Base-by-base conservation (phyloP, 371 early-diverging fungal species). In the Lichtheimia hyalospora region DNA sequence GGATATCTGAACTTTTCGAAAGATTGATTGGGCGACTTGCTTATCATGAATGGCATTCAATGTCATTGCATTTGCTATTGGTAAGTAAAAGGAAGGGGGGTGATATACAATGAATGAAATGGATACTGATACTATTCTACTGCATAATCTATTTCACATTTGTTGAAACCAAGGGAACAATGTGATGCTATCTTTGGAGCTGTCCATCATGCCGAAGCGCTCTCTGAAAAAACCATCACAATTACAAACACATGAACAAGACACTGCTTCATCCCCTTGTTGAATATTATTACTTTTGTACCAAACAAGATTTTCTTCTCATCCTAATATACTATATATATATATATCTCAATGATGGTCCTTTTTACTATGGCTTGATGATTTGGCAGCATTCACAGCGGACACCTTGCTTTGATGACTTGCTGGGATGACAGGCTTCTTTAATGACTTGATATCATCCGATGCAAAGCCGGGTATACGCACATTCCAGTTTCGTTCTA, bases 401-500 rank as follows among this genome's bases (percentile, higher is more conserved):
- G 80, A 79, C 16, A 91, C 67, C 63, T 82, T 88, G 49, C 85
- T 75, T 58, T 87, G 88, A 68, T 92, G 90, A 15, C 78, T 67
- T 23, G 83, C 64, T 23, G 89, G 82, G 23, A 88, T 80, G 1
- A 73, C 73, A 5, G 89, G 70, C 62, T 92, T 92, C 46, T 89
- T 76, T 24, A 90, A 81, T 12, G 91, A 85, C 54, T 91, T 68
- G 54, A 91, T 89, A 66, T 91, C 91, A 64, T 93, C 94, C 12
- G 89, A 78, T 2, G 92, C 90, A 71, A 92, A 93, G 27, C 95
- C 94, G 57, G 96, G 95, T 62, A 96, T 91, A 58, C 96, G 88
- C 44, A 96, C 89, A 67, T 95, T 94, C 94, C 94, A 96, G 68
- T 92, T 93, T 49, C 94, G 89, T 75, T 96, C 96, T 87, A 18